Conservation (phyloP, 164 flowering plant species). For the Sedum album region DNA sequence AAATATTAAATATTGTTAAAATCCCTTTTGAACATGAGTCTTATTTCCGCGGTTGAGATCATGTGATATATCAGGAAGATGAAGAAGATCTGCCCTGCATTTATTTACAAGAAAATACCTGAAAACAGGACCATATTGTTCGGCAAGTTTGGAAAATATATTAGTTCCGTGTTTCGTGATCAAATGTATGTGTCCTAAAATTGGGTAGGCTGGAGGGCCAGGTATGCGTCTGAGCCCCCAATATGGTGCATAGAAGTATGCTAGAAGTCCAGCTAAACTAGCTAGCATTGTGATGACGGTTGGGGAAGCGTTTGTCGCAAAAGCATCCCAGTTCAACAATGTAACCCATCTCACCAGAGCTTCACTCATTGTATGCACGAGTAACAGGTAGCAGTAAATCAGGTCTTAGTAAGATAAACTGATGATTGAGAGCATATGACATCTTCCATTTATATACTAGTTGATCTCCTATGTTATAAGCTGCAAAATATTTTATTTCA, state of each 20-base stretch:
- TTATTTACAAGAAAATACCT: conserved; percentile 45
- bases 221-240: conserved; percentile 84
- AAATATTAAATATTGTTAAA: background rate
- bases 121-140: conserved; percentile 77
- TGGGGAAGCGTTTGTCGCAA: conserved; percentile 9
- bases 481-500: no score
- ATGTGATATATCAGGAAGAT: no score
- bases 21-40: no score
- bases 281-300: conserved; percentile 25
- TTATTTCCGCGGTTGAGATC: no score
- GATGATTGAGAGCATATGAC: no score
- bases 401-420: no score
- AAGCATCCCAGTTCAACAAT: conserved; percentile 5
- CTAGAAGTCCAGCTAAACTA: conserved; percentile 26
- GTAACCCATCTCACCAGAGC: no score
- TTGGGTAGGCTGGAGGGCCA: conserved; percentile 67
- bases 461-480: no score
- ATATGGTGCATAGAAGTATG: conserved; percentile 68
- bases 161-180: conserved; percentile 81
- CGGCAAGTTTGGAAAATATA: conserved; percentile 65
- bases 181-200: conserved; percentile 83
- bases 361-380: no score
- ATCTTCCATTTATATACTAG: no score
- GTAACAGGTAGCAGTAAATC: no score
- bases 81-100: no score